A percentile compares a stretch with the other conserved stretches of the same genome.
These are phyloP conservation scores for Phycomyces nitens DNA, from an alignment of 192 early-diverging fungal species.

Conservation along the genomic window DNA sequence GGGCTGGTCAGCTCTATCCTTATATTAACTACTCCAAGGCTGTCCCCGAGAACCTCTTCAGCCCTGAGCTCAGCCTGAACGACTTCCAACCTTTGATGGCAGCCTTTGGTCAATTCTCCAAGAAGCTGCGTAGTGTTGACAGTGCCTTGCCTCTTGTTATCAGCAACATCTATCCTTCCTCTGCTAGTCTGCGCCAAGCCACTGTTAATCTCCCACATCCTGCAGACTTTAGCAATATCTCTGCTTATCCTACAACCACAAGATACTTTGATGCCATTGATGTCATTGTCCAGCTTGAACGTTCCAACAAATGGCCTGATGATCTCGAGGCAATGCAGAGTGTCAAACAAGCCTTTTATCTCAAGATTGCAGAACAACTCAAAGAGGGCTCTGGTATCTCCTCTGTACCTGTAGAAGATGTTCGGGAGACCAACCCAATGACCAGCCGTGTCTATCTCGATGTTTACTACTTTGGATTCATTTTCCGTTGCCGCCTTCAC, in stretches of 20 bases:
- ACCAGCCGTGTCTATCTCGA: constrained; percentile 58
- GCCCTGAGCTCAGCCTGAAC: constrained; percentile 31
- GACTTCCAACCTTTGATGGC: constrained; percentile 67
- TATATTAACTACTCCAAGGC: constrained; percentile 53
- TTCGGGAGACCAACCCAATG: constrained; percentile 43
- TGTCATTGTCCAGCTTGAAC: constrained; percentile 80
- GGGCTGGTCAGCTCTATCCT: constrained; percentile 64
- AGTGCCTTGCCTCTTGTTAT: constrained; percentile 65
- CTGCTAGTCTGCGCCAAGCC: constrained; percentile 65
- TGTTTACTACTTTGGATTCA: constrained; percentile 68
- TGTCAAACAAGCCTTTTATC: constrained; percentile 85
- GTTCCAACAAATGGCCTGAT: constrained; percentile 84
- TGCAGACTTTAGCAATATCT: constrained; percentile 38
- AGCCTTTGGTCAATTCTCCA: constrained; percentile 64
- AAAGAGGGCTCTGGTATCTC: constrained; percentile 42
- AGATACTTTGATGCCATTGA: constrained; percentile 72
- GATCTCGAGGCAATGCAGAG: constrained; percentile 83
- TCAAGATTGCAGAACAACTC: constrained; percentile 67
- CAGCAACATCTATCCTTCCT: constrained; percentile 51
- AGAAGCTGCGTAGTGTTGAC: constrained; percentile 57
- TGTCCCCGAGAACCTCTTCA: constrained; percentile 44
- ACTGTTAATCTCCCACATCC: constrained; percentile 79
- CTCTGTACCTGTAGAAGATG: constrained; percentile 48
- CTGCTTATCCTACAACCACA: constrained; percentile 40
- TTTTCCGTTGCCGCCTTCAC: constrained; percentile 79